Evolutionary conservation across 345 rosid species (phyloP), one percentile per base, ranked within the genome.

Genomic region (Rhodamnia argentea): DNA sequence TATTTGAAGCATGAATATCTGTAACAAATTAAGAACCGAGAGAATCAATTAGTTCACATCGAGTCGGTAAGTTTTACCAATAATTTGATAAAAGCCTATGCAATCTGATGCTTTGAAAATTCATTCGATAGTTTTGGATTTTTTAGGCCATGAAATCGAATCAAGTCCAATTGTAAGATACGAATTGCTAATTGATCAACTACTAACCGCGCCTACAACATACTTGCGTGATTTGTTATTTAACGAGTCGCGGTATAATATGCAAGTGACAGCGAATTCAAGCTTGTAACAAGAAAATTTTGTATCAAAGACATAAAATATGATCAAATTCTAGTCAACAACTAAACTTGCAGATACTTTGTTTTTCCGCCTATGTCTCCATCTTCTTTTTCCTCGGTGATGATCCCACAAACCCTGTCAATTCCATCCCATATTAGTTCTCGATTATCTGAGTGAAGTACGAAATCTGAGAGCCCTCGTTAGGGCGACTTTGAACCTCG

Each of bases 171-270:
- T 29, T 1, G 1, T 62, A 7, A 62, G 3, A 62, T 32, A 29
- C 3, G 3, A 29, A 62, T 14, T 0, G 14, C 0, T 5, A 29
- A 29, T 32, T 1, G 5, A 18, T 64, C 23, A 0, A 18, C 23
- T 64, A 8, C 23, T 2, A 16, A 29, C 6, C 12, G 2, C 5
- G 23, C 44, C 23, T 15, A 15, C 75, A 16, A 2, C 42, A 16
- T 29, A 1, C 5, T 62, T 10, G 1, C 5, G 1, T 6, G 23
- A 64, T 0, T 29, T 64, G 23, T 3, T 32, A 16, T 32, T 23
- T 40, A 16, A 29, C 12, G 23, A 64, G 42, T 15, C 20, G 0
- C 20, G 16, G 0, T 27, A 27, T 60, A 62, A 59, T 62, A 62
- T 13, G 32, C 20, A 27, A 62, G 74, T 62, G 15, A 62, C 5